Percentiles rank a stretch among this genome's conserved stretches.
These are phyloP conservation scores for Tylopilus plumbeoviolaceoides DNA, from an alignment of 768 basidiomycete genomes.

Conservation along the genomic window DNA sequence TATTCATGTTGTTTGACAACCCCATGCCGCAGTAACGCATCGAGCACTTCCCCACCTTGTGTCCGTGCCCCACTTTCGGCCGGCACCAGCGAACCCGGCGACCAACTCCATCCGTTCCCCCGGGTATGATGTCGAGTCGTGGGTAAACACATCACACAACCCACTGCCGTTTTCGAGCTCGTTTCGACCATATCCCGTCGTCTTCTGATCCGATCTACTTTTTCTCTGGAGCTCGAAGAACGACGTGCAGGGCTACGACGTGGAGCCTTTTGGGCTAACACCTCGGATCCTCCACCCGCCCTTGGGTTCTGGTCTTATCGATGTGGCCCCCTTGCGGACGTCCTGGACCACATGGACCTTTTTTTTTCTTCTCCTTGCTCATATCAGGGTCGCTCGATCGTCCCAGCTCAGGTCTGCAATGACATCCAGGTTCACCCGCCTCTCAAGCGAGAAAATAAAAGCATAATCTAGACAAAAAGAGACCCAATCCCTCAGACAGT, in stretches of 20 bases:
- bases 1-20: no score
- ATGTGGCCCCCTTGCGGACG: neutral
- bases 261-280: neutral
- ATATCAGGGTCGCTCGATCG: constrained; percentile 9
- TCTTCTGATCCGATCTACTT: constrained; percentile 25
- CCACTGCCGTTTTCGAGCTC: constrained; percentile 23
- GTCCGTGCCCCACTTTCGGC: no score
- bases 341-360: neutral
- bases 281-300: neutral
- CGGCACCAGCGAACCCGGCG: no score
- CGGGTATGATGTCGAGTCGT: constrained; percentile 14
- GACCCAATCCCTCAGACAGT: neutral
- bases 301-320: neutral
- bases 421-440: neutral
- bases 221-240: no score
- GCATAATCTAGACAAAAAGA: constrained; percentile 14
- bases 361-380: neutral
- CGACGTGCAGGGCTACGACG: no score
- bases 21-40: no score
- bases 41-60: no score
- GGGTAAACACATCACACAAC: constrained; percentile 12
- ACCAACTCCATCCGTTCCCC: neutral
- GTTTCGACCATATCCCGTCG: constrained; percentile 25
- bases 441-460: neutral
- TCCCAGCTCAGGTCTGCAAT: neutral